These are phyloP conservation scores for Saxispiralis lemnorum DNA, from an alignment of 495 filamentous ascomycete genomes.

Conservation along the genomic window DNA sequence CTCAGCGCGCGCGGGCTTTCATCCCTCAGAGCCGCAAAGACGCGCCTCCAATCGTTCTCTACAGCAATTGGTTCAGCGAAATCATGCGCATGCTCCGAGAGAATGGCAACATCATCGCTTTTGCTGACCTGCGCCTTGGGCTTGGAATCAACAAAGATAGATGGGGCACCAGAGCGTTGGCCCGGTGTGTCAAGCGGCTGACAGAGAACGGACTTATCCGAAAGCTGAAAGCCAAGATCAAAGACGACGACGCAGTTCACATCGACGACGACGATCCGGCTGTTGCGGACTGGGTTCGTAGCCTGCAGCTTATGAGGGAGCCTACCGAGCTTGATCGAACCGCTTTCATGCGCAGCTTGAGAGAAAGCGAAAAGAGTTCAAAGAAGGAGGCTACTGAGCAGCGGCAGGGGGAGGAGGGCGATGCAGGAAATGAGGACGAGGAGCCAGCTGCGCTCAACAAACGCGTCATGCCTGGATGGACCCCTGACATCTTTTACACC, in stretches of 20 bases:
- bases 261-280: neutral
- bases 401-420: conserved; percentile 1
- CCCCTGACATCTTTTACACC: conserved; percentile 3
- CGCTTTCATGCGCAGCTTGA: neutral
- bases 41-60: neutral
- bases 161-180: conserved; percentile 50
- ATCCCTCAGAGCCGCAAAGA: neutral
- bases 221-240: conserved; percentile 45
- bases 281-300: conserved; percentile 29
- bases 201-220: conserved; percentile 50
- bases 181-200: conserved; percentile 49
- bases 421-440: conserved; percentile 7
- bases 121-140: conserved; percentile 44
- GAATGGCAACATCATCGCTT: conserved; percentile 24
- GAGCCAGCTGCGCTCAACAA: neutral
- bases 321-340: conserved; percentile 30
- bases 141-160: conserved; percentile 31
- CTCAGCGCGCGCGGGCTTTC: conserved; percentile 6
- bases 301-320: conserved; percentile 59
- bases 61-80: conserved; percentile 1
- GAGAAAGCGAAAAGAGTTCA: no score
- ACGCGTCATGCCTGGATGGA: conserved; percentile 6
- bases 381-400: neutral
- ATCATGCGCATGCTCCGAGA: conserved; percentile 20
- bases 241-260: conserved; percentile 19